A percentile compares a stretch with the other conserved stretches of the same genome.
Conservation (phyloP, 2,329 filamentous ascomycete genomes). For the Myriosclerotinia duriaeana region DNA sequence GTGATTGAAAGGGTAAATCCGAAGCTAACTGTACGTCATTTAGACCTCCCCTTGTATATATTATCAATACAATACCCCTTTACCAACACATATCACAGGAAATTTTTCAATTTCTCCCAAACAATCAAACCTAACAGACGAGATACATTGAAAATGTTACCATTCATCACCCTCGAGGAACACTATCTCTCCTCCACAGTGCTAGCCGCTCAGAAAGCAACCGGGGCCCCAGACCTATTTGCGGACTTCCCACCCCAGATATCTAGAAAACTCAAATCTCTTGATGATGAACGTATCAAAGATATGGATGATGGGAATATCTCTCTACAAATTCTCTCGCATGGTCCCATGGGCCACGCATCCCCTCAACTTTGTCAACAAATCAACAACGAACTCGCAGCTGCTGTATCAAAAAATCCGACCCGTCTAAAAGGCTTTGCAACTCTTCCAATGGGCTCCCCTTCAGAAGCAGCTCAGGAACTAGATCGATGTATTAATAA, state of each 20-base stretch:
- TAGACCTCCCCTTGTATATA: background rate
- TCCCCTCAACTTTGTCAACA: conserved; percentile 25
- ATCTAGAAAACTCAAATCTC: conserved; percentile 27
- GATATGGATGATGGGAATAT: conserved; percentile 36
- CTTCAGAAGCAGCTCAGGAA: conserved; percentile 42
- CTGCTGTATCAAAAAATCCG: conserved; percentile 39
- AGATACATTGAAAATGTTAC: conserved; percentile 26
- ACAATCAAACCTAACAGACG: background rate
- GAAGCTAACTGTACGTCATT: background rate
- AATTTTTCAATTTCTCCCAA: background rate
- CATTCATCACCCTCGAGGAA: conserved; percentile 47
- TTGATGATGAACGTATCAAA: conserved; percentile 33
- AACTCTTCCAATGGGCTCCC: conserved; percentile 44
- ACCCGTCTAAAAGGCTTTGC: conserved; percentile 47
- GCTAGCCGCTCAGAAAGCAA: conserved; percentile 12
- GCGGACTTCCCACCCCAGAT: conserved; percentile 37
- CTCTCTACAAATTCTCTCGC: conserved; percentile 38
- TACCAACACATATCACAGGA: background rate
- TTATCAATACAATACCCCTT: background rate
- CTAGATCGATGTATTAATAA: conserved; percentile 45
- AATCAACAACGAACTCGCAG: conserved; percentile 42
- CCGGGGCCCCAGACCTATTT: conserved; percentile 26
- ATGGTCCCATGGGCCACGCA: conserved; percentile 34
- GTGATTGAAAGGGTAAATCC: background rate
- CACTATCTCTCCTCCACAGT: conserved; percentile 39